phyloP scores from a whole-genome alignment of 306 rosid species.

The Leucaena leucocephala region DNA sequence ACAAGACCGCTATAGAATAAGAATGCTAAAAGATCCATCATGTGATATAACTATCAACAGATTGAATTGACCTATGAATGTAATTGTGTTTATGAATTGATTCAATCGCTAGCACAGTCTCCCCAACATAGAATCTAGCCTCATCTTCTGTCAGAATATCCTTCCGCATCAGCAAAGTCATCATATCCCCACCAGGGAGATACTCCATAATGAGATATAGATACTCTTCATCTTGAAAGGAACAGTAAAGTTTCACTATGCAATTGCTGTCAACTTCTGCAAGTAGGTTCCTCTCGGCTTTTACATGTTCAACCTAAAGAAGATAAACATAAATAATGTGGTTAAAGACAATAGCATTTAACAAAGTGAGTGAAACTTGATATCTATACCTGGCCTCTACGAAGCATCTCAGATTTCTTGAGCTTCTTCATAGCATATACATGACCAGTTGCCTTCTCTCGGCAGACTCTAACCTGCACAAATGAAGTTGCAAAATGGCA shows the following conservation, averaged over 20 bases:
- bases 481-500: slow-evolving; percentile 17
- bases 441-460: slow-evolving; percentile 89
- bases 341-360: slow-evolving; percentile 27
- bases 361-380: slow-evolving; percentile 21
- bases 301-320: slow-evolving; percentile 95
- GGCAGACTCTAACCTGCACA: slow-evolving; percentile 84
- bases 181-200: slow-evolving; percentile 99
- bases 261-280: slow-evolving; percentile 99
- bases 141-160: slow-evolving; percentile 93
- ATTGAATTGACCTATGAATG: slow-evolving; percentile 76
- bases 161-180: slow-evolving; percentile 98
- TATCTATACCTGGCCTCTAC: slow-evolving; percentile 85
- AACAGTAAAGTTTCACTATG: slow-evolving; percentile 93
- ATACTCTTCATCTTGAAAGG: slow-evolving; percentile 95
- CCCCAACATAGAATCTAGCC: slow-evolving; percentile 96
- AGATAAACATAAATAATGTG: slow-evolving; percentile 34
- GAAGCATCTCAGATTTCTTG: slow-evolving; percentile 99
- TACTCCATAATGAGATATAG: slow-evolving; percentile 98
- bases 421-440: slow-evolving; percentile 99
- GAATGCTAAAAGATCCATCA: slow-evolving; percentile 25
- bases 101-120: slow-evolving; percentile 93
- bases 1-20: slow-evolving; percentile 29
- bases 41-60: slow-evolving; percentile 2
- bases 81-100: slow-evolving; percentile 97
- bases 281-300: slow-evolving; percentile 97